Evolutionary conservation across 164 flowering plant species (phyloP).

Genomic region (Stephania yunnanensis): DNA sequence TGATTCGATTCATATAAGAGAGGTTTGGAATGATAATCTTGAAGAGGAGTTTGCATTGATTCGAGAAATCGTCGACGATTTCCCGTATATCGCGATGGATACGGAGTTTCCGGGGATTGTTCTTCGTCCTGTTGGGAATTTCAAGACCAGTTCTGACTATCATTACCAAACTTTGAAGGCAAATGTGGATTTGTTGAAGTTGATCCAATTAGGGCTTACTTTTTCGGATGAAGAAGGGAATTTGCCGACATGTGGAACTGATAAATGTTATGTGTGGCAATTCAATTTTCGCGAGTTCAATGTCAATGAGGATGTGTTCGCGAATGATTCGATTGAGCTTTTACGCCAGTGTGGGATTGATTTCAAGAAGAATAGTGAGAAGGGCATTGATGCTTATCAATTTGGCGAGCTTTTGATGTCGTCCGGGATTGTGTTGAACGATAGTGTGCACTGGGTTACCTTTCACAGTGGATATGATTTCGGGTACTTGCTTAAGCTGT

Average conservation of each 20-base stretch:
- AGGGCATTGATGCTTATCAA: slow-evolving; percentile 21
- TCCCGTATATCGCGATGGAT: slow-evolving; percentile 45
- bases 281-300: slow-evolving; percentile 47
- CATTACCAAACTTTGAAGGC: slow-evolving; percentile 37
- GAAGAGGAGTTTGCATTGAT: slow-evolving; percentile 37
- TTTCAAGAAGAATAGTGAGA: slow-evolving; percentile 27
- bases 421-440: slow-evolving; percentile 30
- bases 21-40: slow-evolving; percentile 39
- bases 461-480: slow-evolving; percentile 37
- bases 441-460: slow-evolving; percentile 33
- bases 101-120: slow-evolving; percentile 40
- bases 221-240: slow-evolving; percentile 42
- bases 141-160: slow-evolving; percentile 23
- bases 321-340: slow-evolving; percentile 41
- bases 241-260: slow-evolving; percentile 40
- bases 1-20: slow-evolving; percentile 39
- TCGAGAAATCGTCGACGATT: slow-evolving; percentile 39
- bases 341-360: slow-evolving; percentile 33
- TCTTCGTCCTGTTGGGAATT: slow-evolving; percentile 31
- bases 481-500: slow-evolving; percentile 48
- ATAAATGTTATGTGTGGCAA: slow-evolving; percentile 38
- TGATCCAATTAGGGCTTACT: slow-evolving; percentile 49
- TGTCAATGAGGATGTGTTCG: slow-evolving; percentile 29
- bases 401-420: slow-evolving; percentile 30
- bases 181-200: slow-evolving; percentile 39